Evolutionary conservation across 2,329 filamentous ascomycete species (phyloP), one percentile per base, ranked within the genome.

Genomic region (Fusarium tanahbumbuense): DNA sequence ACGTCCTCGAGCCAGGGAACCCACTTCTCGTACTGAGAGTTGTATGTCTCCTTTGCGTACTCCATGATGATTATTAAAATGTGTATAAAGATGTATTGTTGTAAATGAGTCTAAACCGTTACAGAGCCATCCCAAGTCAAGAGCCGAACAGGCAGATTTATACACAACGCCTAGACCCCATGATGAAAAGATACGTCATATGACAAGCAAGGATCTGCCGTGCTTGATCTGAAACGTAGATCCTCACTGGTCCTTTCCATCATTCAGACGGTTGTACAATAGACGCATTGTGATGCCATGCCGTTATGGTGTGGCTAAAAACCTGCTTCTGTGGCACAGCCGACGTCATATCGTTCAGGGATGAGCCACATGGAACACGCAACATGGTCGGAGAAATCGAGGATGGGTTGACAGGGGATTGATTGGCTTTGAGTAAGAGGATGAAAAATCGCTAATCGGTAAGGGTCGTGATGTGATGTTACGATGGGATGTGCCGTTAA

Each of bases 1-100:
- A 88, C 79, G 78, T 93, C 91, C 79, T 93, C 91, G 60, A 93
- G 82, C 91, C 91, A 93, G 2, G 91, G 91, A 77, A 92, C 86
- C 91, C 91, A 93, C 74, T 81, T 85, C 76, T 93, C 90, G 80
- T 93, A 93, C 78, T 93, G 89, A 57, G 86, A 81, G 81, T 92
- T 89, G 83, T 93, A 93, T 53, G 86, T 88, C 60, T 89, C 79
- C 77, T 85, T 88, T 64, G 85, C 78, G 85, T 86, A 89, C 73
- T 91, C 87, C 78, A 84, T 83, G 62, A 15, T 56, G 40, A 50
- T 42, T 44, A 37, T n/a, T 27, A 27, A 11, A 28, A 1, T 27
- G 9, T 8, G 11, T 53, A 7, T 18, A 7, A 6, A 25, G 16
- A 15, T 46, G 30, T 50, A 25, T 37, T 2, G 18, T 12, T 37